Percentiles rank a stretch among this genome's conserved stretches.
These are phyloP conservation scores for Acanthamoeba healyi DNA, from an alignment of 208 protist genomes.

Conservation along the genomic window DNA sequence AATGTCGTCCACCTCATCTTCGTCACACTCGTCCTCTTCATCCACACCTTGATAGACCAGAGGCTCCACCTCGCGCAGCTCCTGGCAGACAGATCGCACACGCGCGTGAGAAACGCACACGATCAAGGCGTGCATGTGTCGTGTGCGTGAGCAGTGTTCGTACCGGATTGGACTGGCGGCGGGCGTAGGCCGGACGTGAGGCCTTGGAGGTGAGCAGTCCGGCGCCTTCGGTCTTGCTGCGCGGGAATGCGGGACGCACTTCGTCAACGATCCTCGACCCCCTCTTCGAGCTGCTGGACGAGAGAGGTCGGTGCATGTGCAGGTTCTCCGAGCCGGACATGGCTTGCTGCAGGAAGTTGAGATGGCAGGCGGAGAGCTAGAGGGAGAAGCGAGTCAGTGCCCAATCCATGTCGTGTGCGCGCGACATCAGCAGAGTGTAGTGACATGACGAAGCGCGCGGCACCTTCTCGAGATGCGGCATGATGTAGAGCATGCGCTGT, in stretches of 20 bases:
- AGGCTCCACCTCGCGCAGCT: constrained; percentile 4
- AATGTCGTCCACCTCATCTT: not conserved
- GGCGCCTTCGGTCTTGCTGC: constrained; percentile 25
- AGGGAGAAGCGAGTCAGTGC: too few species aligned
- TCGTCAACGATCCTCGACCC: not conserved
- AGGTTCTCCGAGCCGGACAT: not conserved
- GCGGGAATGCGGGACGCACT: not conserved
- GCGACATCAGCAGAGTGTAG: too few species aligned
- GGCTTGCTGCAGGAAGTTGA: constrained; percentile 28
- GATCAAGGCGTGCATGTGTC: not conserved
- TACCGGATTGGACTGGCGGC: constrained; percentile 26
- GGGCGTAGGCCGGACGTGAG: not conserved
- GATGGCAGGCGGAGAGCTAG: constrained; percentile 27
- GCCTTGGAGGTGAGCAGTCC: not conserved
- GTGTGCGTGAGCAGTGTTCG: not conserved
- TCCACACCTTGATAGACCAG: not conserved
- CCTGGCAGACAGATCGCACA: too few species aligned
- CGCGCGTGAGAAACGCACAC: not conserved
- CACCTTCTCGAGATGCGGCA: constrained; percentile 69
- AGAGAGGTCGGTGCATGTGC: not conserved
- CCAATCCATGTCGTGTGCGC: too few species aligned
- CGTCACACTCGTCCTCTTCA: not conserved
- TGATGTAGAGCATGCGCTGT: constrained; percentile 71
- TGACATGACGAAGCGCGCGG: too few species aligned
- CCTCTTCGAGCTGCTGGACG: not conserved